Base-by-base conservation (phyloP, 306 rosid genomes). In the Rosa lucieae region DNA sequence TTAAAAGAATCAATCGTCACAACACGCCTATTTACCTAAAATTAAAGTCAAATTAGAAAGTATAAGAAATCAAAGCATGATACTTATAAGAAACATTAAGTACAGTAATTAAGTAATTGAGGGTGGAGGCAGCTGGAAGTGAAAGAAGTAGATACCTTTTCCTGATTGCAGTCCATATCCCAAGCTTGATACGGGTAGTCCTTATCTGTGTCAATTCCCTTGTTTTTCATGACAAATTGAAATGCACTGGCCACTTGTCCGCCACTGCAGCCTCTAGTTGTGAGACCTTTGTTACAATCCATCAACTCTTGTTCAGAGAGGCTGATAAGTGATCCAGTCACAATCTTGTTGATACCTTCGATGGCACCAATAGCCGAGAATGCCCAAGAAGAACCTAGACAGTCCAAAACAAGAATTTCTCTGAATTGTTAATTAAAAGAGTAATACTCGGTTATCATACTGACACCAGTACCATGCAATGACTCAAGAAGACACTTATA, bases 291-390 rank as follows among this genome's bases (percentile, higher is more conserved):
- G 78, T 94, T 97, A 70, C 98, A 94, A 71, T 94, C 98, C 67
- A 94, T 74, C 52, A 94, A 70, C 79, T 92, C 94, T 84, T 94
- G 97, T 78, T 92, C 98, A 23, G 98, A 92, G 72, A 92, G 91
- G 78, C 97, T 94, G 59, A 78, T 65, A 73, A 94, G 97, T 58
- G 98, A 90, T 18, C 95, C 98, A 0, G 98, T 87, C 46, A 84
- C 92, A 74, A 94, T 89, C 87, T 92, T 87, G 68, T 94, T 92
- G 86, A 92, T 89, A n/a, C 94, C 98, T 91, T 94, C 98, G n/a
- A 94, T 87, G 43, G 98, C 98, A 35, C 98, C 98, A 0, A 94
- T 94, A 13, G 94, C 91, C 8, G 98, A 85, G 86, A 92, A 94
- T 14, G 98, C 37, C 98, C 98, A 94, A 80, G 97, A 94, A 74